These are phyloP conservation scores for Cordyceps javanica DNA, from an alignment of 2,329 filamentous ascomycete genomes.

Conservation along the genomic window DNA sequence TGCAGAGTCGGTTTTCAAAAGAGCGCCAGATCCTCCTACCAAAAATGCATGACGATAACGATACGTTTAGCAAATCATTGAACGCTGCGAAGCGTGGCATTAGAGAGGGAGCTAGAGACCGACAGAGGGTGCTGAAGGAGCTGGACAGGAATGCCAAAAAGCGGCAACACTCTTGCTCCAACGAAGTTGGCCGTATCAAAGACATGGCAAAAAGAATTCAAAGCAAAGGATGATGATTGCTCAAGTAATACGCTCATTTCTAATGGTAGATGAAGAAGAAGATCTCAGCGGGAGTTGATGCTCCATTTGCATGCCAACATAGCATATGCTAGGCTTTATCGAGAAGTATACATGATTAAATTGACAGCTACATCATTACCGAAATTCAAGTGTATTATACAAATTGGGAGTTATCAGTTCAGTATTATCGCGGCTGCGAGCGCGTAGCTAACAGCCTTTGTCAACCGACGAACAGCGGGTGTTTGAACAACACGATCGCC, in stretches of 20 bases:
- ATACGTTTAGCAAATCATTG: background rate
- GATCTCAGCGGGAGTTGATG: no score
- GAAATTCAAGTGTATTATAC: background rate
- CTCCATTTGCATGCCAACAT: no score
- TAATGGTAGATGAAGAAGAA: background rate
- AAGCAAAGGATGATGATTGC: background rate
- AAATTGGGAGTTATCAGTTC: background rate
- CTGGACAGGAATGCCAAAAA: background rate
- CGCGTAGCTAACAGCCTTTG: background rate
- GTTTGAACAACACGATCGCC: background rate
- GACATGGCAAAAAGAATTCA: background rate
- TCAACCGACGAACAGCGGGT: background rate
- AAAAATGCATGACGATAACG: background rate
- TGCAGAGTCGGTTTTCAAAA: background rate
- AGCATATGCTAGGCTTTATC: no score
- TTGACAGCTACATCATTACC: no score
- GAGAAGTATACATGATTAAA: no score
- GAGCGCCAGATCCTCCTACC: background rate
- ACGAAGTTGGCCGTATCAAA: background rate
- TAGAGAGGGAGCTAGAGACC: background rate
- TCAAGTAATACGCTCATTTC: background rate
- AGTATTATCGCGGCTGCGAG: background rate
- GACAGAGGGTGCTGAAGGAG: constrained; percentile 2
- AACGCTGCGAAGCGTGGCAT: background rate
- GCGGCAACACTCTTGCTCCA: background rate